Conservation (phyloP, 2,329 filamentous ascomycete species). For the Macrophomina pseudophaseolina region DNA sequence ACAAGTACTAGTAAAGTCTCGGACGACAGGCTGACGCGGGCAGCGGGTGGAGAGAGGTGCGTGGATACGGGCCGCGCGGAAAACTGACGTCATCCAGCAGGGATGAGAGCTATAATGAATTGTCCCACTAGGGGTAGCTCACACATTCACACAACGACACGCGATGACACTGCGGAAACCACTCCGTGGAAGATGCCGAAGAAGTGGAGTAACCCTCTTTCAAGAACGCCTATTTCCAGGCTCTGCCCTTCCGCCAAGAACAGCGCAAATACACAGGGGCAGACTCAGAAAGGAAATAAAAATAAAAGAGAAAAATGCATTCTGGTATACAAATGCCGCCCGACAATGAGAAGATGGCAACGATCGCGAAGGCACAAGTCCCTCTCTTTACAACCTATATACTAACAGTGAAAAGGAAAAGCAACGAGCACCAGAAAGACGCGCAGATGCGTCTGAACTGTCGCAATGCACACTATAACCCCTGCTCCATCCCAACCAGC, state of each 20-base stretch:
- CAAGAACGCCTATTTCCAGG: too few relatives aligned
- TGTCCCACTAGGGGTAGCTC: too few relatives aligned
- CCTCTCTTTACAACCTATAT: neutral
- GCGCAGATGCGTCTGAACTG: neutral
- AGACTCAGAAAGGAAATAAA: neutral
- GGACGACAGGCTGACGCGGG: neutral
- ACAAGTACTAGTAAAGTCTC: neutral
- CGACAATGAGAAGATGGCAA: neutral
- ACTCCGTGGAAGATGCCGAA: too few relatives aligned
- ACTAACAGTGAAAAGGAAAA: constrained; percentile 3
- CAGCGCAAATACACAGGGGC: too few relatives aligned
- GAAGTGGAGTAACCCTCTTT: too few relatives aligned
- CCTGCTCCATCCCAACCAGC: neutral
- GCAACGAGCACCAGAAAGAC: neutral
- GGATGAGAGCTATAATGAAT: constrained; percentile 1
- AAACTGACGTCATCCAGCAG: constrained; percentile 4
- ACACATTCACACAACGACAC: too few relatives aligned
- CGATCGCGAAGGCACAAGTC: neutral
- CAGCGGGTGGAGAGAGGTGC: neutral
- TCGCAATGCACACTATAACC: constrained; percentile 3
- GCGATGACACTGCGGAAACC: too few relatives aligned
- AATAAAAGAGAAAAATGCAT: constrained; percentile 10
- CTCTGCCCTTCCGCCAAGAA: too few relatives aligned
- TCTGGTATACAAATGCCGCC: constrained; percentile 23
- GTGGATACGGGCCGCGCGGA: neutral